phyloP scores from a whole-genome alignment of 768 basidiomycete genomes.

The Boletus tylopilopsis region DNA sequence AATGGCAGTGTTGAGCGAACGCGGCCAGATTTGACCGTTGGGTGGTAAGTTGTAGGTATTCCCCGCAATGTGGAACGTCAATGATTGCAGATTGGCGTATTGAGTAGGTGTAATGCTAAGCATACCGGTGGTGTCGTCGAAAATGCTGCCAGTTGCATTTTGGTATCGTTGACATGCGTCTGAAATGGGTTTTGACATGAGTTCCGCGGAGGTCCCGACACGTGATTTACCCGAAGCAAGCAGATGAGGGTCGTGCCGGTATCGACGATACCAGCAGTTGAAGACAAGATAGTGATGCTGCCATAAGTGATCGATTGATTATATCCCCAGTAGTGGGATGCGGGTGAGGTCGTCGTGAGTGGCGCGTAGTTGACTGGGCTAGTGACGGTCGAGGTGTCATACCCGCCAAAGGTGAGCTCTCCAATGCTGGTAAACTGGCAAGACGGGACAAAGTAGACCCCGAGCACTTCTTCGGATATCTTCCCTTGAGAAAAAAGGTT shows the following conservation, averaged over 20 bases:
- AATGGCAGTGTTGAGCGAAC: neutral
- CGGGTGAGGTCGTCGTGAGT: constrained; percentile 20
- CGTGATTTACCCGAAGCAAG: constrained; percentile 17
- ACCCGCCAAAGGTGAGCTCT: constrained; percentile 28
- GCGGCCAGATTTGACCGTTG: constrained; percentile 1
- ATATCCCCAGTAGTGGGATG: constrained; percentile 30
- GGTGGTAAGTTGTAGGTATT: neutral
- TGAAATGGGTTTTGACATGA: neutral
- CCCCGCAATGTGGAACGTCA: neutral
- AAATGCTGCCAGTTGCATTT: neutral
- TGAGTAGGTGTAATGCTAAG: neutral
- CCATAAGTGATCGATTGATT: constrained; percentile 31
- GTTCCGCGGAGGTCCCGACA: too few relatives aligned
- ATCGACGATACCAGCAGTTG: constrained; percentile 33
- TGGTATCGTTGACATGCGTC: neutral
- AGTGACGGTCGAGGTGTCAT: constrained; percentile 13
- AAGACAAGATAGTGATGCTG: constrained; percentile 13
- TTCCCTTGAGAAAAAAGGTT: constrained; percentile 30
- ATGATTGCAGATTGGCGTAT: neutral
- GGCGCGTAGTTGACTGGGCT: constrained; percentile 19
- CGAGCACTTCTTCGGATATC: constrained; percentile 28
- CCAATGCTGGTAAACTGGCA: constrained; percentile 3
- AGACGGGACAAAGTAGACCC: constrained; percentile 31
- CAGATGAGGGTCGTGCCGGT: constrained; percentile 26
- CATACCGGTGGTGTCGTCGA: neutral